Percentiles rank a stretch among this genome's conserved stretches.
phyloP scores from a whole-genome alignment of 176 grass and related monocot species.

The Oryza australiensis region DNA sequence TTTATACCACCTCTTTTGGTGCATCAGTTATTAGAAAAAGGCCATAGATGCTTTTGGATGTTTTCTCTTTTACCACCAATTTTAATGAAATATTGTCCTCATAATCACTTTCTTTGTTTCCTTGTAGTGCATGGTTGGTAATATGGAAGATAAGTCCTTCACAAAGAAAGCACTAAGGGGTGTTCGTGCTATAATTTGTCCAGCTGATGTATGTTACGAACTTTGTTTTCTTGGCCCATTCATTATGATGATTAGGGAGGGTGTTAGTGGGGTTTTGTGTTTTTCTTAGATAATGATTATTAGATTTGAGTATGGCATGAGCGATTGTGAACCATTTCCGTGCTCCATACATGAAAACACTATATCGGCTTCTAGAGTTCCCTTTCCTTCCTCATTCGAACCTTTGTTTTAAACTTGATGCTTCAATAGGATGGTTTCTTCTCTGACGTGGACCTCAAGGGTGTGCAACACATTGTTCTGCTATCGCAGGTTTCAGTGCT shows the following conservation, averaged over 20 bases:
- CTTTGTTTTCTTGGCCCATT: slow-evolving; percentile 5
- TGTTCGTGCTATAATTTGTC: slow-evolving; percentile 74
- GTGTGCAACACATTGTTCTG: slow-evolving; percentile 80
- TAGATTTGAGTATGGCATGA: slow-evolving; percentile 1
- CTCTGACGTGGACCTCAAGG: slow-evolving; percentile 58
- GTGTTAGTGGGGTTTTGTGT: not conserved
- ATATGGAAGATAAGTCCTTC: slow-evolving; percentile 70
- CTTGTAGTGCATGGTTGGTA: slow-evolving; percentile 71
- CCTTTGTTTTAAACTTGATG: slow-evolving; percentile 8
- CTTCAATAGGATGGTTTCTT: slow-evolving; percentile 79
- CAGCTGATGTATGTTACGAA: slow-evolving; percentile 61
- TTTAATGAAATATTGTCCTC: not conserved
- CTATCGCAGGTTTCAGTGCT: slow-evolving; percentile 79
- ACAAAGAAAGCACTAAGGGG: slow-evolving; percentile 68
- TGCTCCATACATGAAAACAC: not conserved
- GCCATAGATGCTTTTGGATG: not conserved
- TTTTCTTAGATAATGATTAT: not conserved
- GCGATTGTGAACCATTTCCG: not conserved
- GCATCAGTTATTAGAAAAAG: not conserved
- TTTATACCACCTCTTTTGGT: not conserved
- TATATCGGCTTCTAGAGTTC: not conserved
- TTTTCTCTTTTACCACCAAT: not conserved
- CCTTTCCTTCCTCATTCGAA: slow-evolving; percentile 5
- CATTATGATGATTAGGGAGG: slow-evolving; percentile 9
- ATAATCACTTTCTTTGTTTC: not conserved